phyloP scores from a whole-genome alignment of 23 red algal species.

The Pyropia yezoensis region DNA sequence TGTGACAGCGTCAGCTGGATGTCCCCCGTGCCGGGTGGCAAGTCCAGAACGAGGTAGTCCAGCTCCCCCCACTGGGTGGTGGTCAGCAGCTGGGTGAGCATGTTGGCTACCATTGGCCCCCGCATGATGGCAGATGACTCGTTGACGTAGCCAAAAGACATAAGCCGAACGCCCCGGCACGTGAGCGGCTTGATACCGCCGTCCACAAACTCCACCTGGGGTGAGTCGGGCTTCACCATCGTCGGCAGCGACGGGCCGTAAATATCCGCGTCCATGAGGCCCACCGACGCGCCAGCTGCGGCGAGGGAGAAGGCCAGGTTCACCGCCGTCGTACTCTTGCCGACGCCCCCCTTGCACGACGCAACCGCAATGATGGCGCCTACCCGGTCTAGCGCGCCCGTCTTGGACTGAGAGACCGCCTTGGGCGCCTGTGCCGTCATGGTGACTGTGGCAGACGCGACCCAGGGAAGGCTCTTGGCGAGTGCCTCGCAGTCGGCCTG shows the following conservation, averaged over 20 bases:
- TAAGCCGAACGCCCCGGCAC: slow-evolving; percentile 74
- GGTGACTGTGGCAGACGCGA: slow-evolving; percentile 27
- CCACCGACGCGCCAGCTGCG: slow-evolving; percentile 63
- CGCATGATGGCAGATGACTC: slow-evolving; percentile 88
- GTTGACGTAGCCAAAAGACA: slow-evolving; percentile 99
- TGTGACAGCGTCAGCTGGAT: slow-evolving; percentile 94
- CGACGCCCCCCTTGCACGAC: slow-evolving; percentile 92
- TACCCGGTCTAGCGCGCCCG: slow-evolving; percentile 43
- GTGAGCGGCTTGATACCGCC: slow-evolving; percentile 73
- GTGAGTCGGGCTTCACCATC: slow-evolving; percentile 64
- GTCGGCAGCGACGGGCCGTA: slow-evolving; percentile 95
- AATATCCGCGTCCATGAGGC: slow-evolving; percentile 98
- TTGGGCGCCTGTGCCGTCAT: slow-evolving; percentile 46
- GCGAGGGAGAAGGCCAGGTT: slow-evolving; percentile 88
- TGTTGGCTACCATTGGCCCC: slow-evolving; percentile 93
- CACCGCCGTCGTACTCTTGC: slow-evolving; percentile 92
- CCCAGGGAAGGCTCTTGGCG: slow-evolving; percentile 50
- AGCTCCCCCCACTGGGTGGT: slow-evolving; percentile 89
- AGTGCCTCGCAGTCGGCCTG: slow-evolving; percentile 53
- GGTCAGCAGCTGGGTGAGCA: slow-evolving; percentile 89
- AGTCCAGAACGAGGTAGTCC: slow-evolving; percentile 92
- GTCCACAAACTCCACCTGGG: slow-evolving; percentile 65
- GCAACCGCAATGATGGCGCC: slow-evolving; percentile 80
- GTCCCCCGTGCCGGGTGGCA: slow-evolving; percentile 98
- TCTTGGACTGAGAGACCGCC: neutral